Conservation (phyloP, 768 basidiomycete genomes). For the Hypholoma sublateritium region DNA sequence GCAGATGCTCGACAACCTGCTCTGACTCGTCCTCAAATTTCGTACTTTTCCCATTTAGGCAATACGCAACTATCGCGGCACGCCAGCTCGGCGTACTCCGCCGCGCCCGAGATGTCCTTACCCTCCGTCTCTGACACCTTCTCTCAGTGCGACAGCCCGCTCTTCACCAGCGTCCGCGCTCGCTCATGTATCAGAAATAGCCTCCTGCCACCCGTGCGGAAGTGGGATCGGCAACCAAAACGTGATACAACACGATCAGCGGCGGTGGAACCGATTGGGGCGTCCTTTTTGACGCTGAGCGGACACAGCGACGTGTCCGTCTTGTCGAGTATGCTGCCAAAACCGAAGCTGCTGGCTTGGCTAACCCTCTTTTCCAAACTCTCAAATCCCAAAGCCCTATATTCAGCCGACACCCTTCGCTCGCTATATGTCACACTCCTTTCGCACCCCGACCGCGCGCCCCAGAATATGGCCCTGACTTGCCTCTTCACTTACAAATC, state of each 20-base stretch:
- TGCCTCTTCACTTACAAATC: constrained; percentile 86
- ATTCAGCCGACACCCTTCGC: constrained; percentile 63
- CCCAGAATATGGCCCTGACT: constrained; percentile 74
- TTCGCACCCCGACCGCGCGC: constrained; percentile 77
- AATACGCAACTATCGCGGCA: constrained; percentile 31
- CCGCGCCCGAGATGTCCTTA: constrained; percentile 41
- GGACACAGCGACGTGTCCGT: constrained; percentile 25
- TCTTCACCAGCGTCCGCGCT: constrained; percentile 81
- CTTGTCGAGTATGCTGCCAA: constrained; percentile 40
- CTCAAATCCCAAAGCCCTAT: constrained; percentile 87
- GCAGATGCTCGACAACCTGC: constrained; percentile 2
- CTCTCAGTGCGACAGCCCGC: constrained; percentile 79
- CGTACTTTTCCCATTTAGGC: constrained; percentile 6
- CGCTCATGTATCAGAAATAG: constrained; percentile 96
- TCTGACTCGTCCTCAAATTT: constrained; percentile 12
- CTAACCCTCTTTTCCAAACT: constrained; percentile 88
- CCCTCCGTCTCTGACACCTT: constrained; percentile 62
- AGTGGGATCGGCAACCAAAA: constrained; percentile 82
- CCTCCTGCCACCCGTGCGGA: constrained; percentile 94
- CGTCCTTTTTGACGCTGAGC: constrained; percentile 64
- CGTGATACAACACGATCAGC: constrained; percentile 87
- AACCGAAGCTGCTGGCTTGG: constrained; percentile 70
- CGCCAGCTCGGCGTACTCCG: constrained; percentile 68
- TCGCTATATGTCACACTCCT: constrained; percentile 71
- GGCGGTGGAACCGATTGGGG: too few relatives aligned